phyloP scores from a whole-genome alignment of 306 rosid genomes.

The Chamaecrista fasciculata region DNA sequence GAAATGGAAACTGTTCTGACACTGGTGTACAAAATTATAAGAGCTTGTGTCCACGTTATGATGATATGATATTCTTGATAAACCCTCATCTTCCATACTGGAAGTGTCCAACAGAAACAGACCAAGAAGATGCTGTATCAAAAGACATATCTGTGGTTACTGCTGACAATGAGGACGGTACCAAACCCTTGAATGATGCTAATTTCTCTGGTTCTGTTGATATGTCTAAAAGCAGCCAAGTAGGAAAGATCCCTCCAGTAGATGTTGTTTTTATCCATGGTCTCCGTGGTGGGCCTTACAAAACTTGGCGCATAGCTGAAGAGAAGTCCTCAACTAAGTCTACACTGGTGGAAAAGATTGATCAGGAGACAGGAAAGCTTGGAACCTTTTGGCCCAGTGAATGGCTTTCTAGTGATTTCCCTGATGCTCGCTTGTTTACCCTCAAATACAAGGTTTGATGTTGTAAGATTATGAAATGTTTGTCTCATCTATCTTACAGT shows the following conservation, averaged over 20 bases:
- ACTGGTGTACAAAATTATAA: slow-evolving; percentile 36
- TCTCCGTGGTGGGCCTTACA: slow-evolving; percentile 90
- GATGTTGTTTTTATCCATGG: slow-evolving; percentile 95
- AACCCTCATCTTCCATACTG: slow-evolving; percentile 89
- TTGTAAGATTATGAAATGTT: slow-evolving; percentile 24
- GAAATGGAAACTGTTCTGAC: slow-evolving; percentile 37
- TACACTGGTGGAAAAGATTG: slow-evolving; percentile 92
- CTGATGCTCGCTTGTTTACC: slow-evolving; percentile 80
- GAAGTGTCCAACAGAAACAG: slow-evolving; percentile 53
- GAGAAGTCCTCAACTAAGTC: slow-evolving; percentile 78
- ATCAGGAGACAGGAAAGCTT: slow-evolving; percentile 90
- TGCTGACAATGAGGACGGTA: slow-evolving; percentile 39
- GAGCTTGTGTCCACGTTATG: slow-evolving; percentile 66
- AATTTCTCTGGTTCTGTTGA: slow-evolving; percentile 35
- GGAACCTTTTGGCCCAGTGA: slow-evolving; percentile 99
- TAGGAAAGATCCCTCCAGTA: slow-evolving; percentile 46
- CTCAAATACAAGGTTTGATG: slow-evolving; percentile 86
- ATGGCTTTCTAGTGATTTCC: slow-evolving; percentile 93
- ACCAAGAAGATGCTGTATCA: slow-evolving; percentile 33
- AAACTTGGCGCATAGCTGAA: slow-evolving; percentile 93
- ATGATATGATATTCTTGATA: slow-evolving; percentile 73
- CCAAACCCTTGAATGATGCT: slow-evolving; percentile 35
- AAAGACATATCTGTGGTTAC: slow-evolving; percentile 33
- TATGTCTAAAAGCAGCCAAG: slow-evolving; percentile 34
- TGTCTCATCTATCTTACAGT: slow-evolving; percentile 17